Evolutionary conservation across 768 basidiomycete species (phyloP).

Genomic region (Leccinum imitatum): DNA sequence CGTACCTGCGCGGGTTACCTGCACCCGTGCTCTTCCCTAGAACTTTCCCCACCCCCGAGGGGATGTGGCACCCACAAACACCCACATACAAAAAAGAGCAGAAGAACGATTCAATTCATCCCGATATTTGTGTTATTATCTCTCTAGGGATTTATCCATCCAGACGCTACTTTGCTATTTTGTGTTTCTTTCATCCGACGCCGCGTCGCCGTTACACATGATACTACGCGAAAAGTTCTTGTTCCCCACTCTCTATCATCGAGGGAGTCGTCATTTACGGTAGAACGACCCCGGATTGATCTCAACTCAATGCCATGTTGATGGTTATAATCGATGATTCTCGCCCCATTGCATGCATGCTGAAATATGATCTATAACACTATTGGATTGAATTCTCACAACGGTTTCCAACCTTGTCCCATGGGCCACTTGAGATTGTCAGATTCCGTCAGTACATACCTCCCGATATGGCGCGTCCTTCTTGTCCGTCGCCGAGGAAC

Average conservation of each 20-base stretch:
- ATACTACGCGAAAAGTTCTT: neutral
- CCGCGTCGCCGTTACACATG: neutral
- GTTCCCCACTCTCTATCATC: neutral
- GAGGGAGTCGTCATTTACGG: neutral
- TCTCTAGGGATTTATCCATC: neutral
- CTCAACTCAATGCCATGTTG: neutral
- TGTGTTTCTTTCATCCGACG: neutral
- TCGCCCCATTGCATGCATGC: neutral
- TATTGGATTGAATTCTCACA: slow-evolving; percentile 22
- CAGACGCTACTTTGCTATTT: neutral
- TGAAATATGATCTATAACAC: neutral
- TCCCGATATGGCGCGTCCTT: slow-evolving; percentile 9
- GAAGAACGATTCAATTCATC: neutral
- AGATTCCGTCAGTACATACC: slow-evolving; percentile 22
- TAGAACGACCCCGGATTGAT: neutral
- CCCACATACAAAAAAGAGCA: neutral
- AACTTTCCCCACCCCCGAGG: neutral
- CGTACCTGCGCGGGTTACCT: too few species aligned
- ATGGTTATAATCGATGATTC: neutral
- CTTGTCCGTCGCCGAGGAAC: slow-evolving; percentile 15
- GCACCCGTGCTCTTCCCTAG: too few species aligned
- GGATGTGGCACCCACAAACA: neutral
- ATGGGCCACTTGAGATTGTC: slow-evolving; percentile 64
- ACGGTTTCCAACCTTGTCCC: slow-evolving; percentile 53
- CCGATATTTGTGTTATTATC: neutral